Base-by-base conservation (phyloP, 2,329 filamentous ascomycete genomes). In the Lasiodiplodia sp. region DNA sequence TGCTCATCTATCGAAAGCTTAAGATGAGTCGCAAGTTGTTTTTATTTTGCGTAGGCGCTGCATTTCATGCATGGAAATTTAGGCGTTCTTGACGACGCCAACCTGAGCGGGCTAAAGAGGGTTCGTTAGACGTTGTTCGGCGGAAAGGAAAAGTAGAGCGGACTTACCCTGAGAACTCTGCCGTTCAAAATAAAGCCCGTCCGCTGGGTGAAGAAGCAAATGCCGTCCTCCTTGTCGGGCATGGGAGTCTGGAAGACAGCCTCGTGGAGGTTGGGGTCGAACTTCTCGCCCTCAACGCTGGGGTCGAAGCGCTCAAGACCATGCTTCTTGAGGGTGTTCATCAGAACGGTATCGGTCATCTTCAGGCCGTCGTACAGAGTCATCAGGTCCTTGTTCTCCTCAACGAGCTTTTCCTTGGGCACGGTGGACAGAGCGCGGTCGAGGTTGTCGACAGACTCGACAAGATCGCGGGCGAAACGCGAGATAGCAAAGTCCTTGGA, bases 171-270 rank as follows among this genome's bases (percentile, higher is more conserved):
- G 76, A 99, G 82, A 68, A 97, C 87, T 70, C 96, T 87, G 70
- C 95, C 94, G 79, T 99, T 98, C 72, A 98, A 88, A 82, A 89
- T 89, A 86, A 97, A 99, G 66, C 96, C 96, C 86, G 97, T 98
- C 82, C 93, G 92, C 86, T 98, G 95, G 62, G 93, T 93, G 79
- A 91, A 89, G 84, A 98, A 96, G 77, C 97, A 92, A 68, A 89
- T 92, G 74, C 93, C 93, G 77, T 98, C 89, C 81, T 97, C 92
- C 86, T 97, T 96, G 73, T 89, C 94, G 66, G 90, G 87, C 84
- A 93, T 89, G 53, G 94, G 93, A 11, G 93, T 89, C 90, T 96
- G 94, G 83, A 98, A 98, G 25, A 93, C 96, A 47, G 96, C 96
- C 86, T 99, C 96, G 80, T 98, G 96, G 82, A 92, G 87, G 82